Evolutionary conservation across 2,329 filamentous ascomycete genomes (phyloP).

Genomic region (Paraphaeosphaeria minitans): DNA sequence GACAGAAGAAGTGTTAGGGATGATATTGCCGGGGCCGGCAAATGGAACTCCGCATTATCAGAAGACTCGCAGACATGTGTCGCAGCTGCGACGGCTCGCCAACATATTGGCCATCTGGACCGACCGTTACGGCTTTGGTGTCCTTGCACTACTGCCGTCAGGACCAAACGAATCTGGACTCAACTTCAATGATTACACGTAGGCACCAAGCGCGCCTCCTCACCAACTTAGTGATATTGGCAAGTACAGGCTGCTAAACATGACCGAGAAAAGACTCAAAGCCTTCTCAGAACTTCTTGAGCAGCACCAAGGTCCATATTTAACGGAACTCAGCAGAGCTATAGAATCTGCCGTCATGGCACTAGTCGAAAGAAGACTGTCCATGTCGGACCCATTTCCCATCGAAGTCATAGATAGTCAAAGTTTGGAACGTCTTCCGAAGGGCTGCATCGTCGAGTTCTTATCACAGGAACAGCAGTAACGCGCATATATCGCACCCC

Average conservation of each 20-base stretch:
- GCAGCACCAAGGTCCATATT: conserved; percentile 9
- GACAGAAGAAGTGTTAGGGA: background rate
- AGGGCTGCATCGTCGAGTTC: conserved; percentile 12
- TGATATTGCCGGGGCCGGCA: background rate
- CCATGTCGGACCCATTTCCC: conserved; percentile 5
- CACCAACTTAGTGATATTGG: background rate
- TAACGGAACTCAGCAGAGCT: conserved; percentile 11
- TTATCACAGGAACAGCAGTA: background rate
- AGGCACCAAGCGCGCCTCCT: background rate
- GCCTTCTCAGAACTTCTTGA: conserved; percentile 11
- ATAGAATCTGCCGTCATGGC: conserved; percentile 14
- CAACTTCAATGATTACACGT: conserved; percentile 9
- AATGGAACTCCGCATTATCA: background rate
- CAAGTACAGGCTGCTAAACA: background rate
- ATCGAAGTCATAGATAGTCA: conserved; percentile 6
- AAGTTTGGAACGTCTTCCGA: conserved; percentile 8
- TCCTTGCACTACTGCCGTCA: conserved; percentile 14
- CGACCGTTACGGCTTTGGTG: conserved; percentile 11
- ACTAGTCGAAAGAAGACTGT: conserved; percentile 4
- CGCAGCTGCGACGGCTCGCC: conserved; percentile 11
- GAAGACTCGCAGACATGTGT: conserved; percentile 1
- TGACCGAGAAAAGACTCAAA: conserved; percentile 9
- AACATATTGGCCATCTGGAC: conserved; percentile 9
- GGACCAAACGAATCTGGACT: conserved; percentile 10
- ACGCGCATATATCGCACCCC: no score